phyloP scores from a whole-genome alignment of 805 yeast genomes.

The Wickerhamiella musiphila region DNA sequence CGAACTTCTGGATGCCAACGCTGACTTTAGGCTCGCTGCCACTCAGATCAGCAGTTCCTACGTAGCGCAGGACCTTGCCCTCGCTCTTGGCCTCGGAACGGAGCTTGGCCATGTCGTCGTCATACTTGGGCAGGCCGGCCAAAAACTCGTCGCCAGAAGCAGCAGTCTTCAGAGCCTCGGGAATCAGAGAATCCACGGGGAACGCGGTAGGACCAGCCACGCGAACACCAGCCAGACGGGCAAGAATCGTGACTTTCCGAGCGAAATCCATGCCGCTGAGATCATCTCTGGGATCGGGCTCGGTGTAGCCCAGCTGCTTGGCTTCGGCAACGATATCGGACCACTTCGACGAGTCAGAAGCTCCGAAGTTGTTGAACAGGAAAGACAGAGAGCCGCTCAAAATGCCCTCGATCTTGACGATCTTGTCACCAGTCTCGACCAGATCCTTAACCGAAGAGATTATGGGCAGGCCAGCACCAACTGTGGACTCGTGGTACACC shows the following conservation, averaged over 20 bases:
- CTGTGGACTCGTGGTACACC: constrained; percentile 95
- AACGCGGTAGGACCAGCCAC: constrained; percentile 81
- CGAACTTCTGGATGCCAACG: constrained; percentile 81
- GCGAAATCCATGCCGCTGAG: constrained; percentile 97
- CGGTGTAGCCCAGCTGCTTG: constrained; percentile 85
- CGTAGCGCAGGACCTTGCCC: constrained; percentile 79
- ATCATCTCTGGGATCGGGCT: constrained; percentile 99
- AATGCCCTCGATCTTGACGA: constrained; percentile 85
- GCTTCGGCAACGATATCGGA: constrained; percentile 84
- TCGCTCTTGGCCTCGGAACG: constrained; percentile 69
- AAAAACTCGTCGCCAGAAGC: constrained; percentile 59
- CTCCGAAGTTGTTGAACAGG: constrained; percentile 84
- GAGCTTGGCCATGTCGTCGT: constrained; percentile 55
- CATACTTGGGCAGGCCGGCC: constrained; percentile 66
- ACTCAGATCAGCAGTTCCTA: constrained; percentile 73
- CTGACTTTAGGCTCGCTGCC: constrained; percentile 36
- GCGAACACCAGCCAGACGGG: constrained; percentile 75
- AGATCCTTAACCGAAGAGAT: constrained; percentile 78
- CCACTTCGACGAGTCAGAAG: constrained; percentile 54
- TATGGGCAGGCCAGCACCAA: constrained; percentile 96
- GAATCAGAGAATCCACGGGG: constrained; percentile 88
- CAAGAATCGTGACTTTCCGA: constrained; percentile 90
- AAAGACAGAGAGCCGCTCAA: constrained; percentile 91
- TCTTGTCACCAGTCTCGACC: constrained; percentile 82
- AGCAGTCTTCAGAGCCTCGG: constrained; percentile 52